phyloP scores from a whole-genome alignment of 2,329 filamentous ascomycete genomes.

The Cryphonectria parasitica region DNA sequence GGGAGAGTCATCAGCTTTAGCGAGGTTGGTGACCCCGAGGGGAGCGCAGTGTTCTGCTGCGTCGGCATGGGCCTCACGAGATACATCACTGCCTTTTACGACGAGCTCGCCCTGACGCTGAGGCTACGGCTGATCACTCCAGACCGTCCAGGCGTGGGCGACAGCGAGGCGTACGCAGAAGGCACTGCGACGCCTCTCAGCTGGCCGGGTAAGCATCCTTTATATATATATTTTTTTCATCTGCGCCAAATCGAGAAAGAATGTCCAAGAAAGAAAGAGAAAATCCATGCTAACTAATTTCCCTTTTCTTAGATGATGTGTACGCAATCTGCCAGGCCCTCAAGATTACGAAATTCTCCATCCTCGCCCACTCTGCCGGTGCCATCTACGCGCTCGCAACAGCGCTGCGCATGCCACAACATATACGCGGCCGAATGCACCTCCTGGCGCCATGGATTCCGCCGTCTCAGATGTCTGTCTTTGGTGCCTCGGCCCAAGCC shows the following conservation, averaged over 20 bases:
- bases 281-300: conserved; percentile 33
- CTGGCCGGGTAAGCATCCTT: conserved; percentile 78
- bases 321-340: conserved; percentile 90
- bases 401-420: conserved; percentile 91
- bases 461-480: conserved; percentile 85
- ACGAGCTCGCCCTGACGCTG: conserved; percentile 87
- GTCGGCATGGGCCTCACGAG: conserved; percentile 97
- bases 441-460: conserved; percentile 96
- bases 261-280: too few relatives aligned
- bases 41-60: conserved; percentile 92
- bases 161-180: conserved; percentile 83
- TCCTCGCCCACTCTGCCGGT: conserved; percentile 93
- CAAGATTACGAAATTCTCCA: conserved; percentile 93
- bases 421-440: conserved; percentile 92
- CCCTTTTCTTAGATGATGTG: conserved; percentile 72
- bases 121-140: conserved; percentile 90
- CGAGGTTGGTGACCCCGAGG: conserved; percentile 90
- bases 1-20: conserved; percentile 92
- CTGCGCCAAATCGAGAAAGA: too few relatives aligned
- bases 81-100: conserved; percentile 96
- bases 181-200: conserved; percentile 83
- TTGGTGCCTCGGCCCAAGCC: conserved; percentile 70
- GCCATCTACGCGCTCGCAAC: conserved; percentile 98
- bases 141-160: conserved; percentile 91
- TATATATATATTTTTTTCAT: too few relatives aligned